Conservation (phyloP, 2,329 filamentous ascomycete species). For the Teratosphaeriaceae sp. region DNA sequence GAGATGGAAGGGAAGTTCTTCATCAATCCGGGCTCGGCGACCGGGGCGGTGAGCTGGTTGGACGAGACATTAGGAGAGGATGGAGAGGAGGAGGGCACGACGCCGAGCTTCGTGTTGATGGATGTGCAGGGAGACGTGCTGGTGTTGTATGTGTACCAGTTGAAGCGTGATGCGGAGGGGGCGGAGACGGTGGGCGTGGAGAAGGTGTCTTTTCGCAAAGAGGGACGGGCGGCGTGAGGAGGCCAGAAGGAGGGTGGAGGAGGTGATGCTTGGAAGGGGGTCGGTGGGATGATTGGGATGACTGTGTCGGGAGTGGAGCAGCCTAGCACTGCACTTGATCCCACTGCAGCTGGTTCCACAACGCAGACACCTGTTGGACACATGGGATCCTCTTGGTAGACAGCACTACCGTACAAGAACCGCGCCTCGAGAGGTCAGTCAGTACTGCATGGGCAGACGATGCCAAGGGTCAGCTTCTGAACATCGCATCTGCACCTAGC, state of each 20-base stretch:
- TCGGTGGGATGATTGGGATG: too few species aligned
- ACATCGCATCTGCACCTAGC: too few species aligned
- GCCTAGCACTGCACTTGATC: too few species aligned
- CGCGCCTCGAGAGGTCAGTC: too few species aligned
- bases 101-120: conserved; percentile 94
- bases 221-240: conserved; percentile 17
- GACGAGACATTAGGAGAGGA: conserved; percentile 41
- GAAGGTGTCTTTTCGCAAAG: conserved; percentile 51
- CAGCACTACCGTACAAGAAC: too few species aligned
- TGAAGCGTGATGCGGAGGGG: conserved; percentile 47
- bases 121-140: conserved; percentile 97
- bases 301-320: too few species aligned
- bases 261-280: conserved; percentile 3
- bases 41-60: conserved; percentile 56
- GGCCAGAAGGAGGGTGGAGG: conserved; percentile 3
- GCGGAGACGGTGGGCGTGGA: conserved; percentile 49
- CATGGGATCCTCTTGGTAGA: background rate
- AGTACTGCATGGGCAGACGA: too few species aligned
- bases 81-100: conserved; percentile 57
- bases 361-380: background rate
- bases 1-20: conserved; percentile 68
- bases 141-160: conserved; percentile 83
- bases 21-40: conserved; percentile 62
- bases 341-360: too few species aligned
- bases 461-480: too few species aligned